phyloP scores from a whole-genome alignment of 1,139 yeast species.

The Groenewaldozyma auringiensis region DNA sequence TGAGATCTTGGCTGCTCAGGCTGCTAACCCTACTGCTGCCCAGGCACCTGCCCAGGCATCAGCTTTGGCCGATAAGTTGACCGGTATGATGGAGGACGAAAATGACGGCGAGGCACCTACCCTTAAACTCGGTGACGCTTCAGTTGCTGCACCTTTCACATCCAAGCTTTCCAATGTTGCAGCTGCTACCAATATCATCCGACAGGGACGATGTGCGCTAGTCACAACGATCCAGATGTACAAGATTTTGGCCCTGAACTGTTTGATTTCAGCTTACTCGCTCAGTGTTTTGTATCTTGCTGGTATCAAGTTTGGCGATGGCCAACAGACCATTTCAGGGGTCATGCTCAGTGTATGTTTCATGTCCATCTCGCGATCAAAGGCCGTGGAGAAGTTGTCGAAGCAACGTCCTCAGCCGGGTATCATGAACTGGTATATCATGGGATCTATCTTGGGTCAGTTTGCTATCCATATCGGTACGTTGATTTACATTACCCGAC shows the following conservation, averaged over 20 bases:
- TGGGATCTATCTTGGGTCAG: constrained; percentile 96
- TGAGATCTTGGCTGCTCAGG: constrained; percentile 48
- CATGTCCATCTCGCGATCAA: constrained; percentile 90
- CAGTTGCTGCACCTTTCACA: constrained; percentile 98
- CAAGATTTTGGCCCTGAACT: constrained; percentile 91
- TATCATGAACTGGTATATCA: constrained; percentile 85
- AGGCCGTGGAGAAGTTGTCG: constrained; percentile 79
- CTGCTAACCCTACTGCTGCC: constrained; percentile 30
- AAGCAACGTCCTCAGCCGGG: constrained; percentile 98
- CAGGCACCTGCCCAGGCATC: constrained; percentile 36
- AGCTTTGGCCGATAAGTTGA: constrained; percentile 65
- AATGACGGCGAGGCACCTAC: constrained; percentile 85
- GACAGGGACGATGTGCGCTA: constrained; percentile 98
- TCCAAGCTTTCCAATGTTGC: constrained; percentile 88
- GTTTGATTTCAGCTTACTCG: constrained; percentile 94
- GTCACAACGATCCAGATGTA: constrained; percentile 98
- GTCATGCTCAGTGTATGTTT: constrained; percentile 87
- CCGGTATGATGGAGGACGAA: constrained; percentile 63
- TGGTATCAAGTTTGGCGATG: constrained; percentile 97
- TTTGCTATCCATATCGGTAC: constrained; percentile 87
- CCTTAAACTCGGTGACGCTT: constrained; percentile 94
- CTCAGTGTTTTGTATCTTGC: constrained; percentile 90
- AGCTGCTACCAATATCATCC: constrained; percentile 85
- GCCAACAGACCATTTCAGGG: constrained; percentile 92
- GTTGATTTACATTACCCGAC: constrained; percentile 71